Base-by-base conservation (phyloP, 2,329 filamentous ascomycete species). In the Curvularia sp. region DNA sequence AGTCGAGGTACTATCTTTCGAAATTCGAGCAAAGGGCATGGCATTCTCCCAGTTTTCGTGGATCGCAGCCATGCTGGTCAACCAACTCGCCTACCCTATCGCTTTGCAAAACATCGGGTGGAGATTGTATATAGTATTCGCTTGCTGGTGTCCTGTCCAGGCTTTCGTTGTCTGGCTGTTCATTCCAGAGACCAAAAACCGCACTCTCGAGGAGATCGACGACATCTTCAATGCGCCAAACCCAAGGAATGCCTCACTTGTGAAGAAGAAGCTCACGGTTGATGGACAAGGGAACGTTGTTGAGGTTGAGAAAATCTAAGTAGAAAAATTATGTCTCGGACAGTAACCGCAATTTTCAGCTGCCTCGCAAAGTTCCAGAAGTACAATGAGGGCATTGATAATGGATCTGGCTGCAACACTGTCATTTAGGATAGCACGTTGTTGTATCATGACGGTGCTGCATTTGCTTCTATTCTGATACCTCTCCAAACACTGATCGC, bases 1-100 rank as follows among this genome's bases (percentile, higher is more conserved):
- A 13, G 71, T 73, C 10, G 74, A 77, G 43, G 69, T 71, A n/a
- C 69, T 77, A 39, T 70, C 72, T 36, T 75, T 74, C 56, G 67
- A 70, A 38, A 76, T 74, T 21, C 68, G 74, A 30, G 74, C 73
- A 23, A 76, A 77, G 57, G 70, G 70, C 15, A 71, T 72, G 67
- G 70, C 67, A 10, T 68, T 72, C 48, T 66, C 62, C 28, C 59
- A 60, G 38, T 49, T 71, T 41, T 49, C 68, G 0, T 51, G 70
- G 45, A 70, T 55, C 13, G 51, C 61, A 9, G 70, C 61, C 28
- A 66, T 61, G 54, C 53, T 74, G 45, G 47, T 74, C 46, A 74
- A 73, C 60, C 70, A 73, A 50, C 73, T 73, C 30, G 71, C 70
- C 8, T 74, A 63, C 28, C 69, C 69, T 1, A 64, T 72, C n/a